Conservation (phyloP, 257 asterid species). For the Eustoma russellianum region DNA sequence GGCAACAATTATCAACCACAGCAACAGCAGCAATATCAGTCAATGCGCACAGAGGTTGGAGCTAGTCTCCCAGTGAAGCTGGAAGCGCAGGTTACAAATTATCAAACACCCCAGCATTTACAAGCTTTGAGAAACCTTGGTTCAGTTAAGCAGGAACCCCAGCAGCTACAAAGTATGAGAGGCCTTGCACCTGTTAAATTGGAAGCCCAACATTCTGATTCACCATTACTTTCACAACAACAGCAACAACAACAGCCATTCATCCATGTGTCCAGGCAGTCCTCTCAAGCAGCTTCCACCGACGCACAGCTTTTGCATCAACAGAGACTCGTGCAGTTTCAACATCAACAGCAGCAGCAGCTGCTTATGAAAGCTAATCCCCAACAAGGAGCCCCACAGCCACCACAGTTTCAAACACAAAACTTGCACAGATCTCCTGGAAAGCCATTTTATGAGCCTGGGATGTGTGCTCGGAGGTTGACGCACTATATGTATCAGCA, state of each 20-base stretch:
- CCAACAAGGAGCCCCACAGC: conserved; percentile 65
- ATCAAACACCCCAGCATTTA: conserved; percentile 53
- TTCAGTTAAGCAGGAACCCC: conserved; percentile 65
- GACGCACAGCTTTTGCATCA: conserved; percentile 75
- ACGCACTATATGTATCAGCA: conserved; percentile 97
- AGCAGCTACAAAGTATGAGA: conserved; percentile 55
- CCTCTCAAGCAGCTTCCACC: conserved; percentile 62
- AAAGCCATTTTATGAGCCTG: conserved; percentile 87
- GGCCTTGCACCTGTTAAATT: conserved; percentile 53
- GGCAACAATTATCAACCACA: conserved; percentile 43
- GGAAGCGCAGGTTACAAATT: conserved; percentile 56
- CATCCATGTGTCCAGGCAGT: conserved; percentile 25
- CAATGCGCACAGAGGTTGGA: conserved; percentile 55
- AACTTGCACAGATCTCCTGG: conserved; percentile 53
- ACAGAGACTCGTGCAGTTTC: conserved; percentile 73
- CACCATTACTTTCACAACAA: conserved; percentile 62
- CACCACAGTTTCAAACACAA: conserved; percentile 57
- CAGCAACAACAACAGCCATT: conserved; percentile 42
- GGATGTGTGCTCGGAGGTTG: conserved; percentile 92
- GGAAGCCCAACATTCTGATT: conserved; percentile 72
- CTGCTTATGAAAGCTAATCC: conserved; percentile 59
- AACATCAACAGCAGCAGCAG: conserved; percentile 82
- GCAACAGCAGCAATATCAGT: conserved; percentile 67
- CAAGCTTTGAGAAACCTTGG: conserved; percentile 52
- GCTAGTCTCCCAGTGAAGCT: conserved; percentile 51